Conservation (phyloP, 2,329 filamentous ascomycete species). For the Bipolaris bicolor region DNA sequence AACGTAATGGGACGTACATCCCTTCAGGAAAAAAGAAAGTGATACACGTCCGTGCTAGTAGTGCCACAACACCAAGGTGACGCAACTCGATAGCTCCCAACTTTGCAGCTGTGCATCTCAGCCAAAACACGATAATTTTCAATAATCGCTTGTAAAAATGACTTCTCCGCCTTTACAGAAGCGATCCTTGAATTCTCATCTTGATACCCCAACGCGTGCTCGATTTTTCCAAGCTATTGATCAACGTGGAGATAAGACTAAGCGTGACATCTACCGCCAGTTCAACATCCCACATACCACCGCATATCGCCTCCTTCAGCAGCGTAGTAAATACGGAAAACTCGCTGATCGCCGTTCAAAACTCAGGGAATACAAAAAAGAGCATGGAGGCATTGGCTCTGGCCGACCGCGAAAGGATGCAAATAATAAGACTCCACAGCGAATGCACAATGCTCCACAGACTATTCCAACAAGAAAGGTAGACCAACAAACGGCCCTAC, state of each 20-base stretch:
- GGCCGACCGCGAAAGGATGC: not conserved
- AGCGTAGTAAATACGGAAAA: not conserved
- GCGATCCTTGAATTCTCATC: not conserved
- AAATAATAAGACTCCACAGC: not conserved
- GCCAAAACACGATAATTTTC: not conserved
- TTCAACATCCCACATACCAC: not conserved
- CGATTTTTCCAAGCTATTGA: conserved; percentile 1
- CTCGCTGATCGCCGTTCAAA: not conserved
- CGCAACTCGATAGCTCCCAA: not conserved
- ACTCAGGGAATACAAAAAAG: not conserved
- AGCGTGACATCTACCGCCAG: not conserved
- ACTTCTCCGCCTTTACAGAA: not conserved
- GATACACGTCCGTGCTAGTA: not conserved
- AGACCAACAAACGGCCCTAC: not conserved
- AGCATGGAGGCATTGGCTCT: not conserved
- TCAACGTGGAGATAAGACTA: not conserved
- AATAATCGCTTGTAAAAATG: not conserved
- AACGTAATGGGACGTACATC: no score
- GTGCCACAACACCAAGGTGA: not conserved
- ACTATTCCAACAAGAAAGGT: no score
- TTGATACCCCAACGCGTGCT: not conserved
- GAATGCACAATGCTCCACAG: no score
- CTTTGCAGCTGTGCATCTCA: not conserved
- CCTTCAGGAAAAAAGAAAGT: not conserved
- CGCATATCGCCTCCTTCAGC: not conserved